These are phyloP conservation scores for Cladosporium colombiae DNA, from an alignment of 2,329 filamentous ascomycete species.

Conservation along the genomic window DNA sequence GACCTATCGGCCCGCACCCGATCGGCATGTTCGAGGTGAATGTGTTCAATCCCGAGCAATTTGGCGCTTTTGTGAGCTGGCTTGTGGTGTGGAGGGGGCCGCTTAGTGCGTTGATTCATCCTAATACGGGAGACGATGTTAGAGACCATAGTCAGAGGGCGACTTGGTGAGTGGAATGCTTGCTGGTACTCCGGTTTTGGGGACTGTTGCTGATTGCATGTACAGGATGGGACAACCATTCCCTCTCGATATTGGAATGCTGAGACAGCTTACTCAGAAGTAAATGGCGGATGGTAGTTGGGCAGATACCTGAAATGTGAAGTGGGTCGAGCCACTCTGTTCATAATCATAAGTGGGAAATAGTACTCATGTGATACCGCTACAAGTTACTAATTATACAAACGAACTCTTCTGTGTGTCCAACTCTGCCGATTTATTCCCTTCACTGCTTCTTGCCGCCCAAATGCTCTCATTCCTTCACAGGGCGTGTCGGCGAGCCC, in stretches of 20 bases:
- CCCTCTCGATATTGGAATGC: constrained; percentile 59
- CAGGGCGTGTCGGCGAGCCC: not conserved
- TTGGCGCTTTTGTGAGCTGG: constrained; percentile 87
- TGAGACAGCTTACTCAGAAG: constrained; percentile 41
- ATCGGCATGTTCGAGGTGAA: constrained; percentile 93
- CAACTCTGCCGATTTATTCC: not conserved
- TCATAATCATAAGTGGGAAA: not conserved
- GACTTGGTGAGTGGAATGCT: constrained; percentile 51
- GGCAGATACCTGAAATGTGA: not conserved
- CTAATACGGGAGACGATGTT: constrained; percentile 69
- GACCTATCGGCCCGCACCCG: constrained; percentile 78
- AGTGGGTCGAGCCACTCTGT: not conserved
- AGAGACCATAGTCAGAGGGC: constrained; percentile 56
- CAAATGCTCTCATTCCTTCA: not conserved
- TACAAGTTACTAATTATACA: not conserved
- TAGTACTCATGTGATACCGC: not conserved
- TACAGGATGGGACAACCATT: constrained; percentile 62
- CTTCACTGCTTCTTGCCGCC: not conserved
- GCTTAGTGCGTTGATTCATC: constrained; percentile 76
- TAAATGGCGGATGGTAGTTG: not conserved
- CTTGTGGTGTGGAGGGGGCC: constrained; percentile 78
- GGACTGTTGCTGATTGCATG: not conserved
- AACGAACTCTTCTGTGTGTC: not conserved
- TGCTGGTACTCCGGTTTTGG: not conserved
- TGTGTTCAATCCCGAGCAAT: constrained; percentile 77